Conservation (phyloP, 2,329 filamentous ascomycete species). For the Xylariaceae sp. region DNA sequence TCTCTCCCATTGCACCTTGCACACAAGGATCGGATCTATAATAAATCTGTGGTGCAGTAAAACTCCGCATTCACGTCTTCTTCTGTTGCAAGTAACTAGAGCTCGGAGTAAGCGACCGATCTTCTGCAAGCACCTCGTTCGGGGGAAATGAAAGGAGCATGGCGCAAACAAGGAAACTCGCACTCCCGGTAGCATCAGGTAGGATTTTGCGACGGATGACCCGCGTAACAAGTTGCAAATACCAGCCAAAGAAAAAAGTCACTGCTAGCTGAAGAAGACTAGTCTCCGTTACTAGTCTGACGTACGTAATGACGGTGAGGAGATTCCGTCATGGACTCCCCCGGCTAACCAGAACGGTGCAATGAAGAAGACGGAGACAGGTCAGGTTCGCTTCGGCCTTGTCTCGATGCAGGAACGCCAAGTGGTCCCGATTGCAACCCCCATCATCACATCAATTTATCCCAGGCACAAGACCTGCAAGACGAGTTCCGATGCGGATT, state of each 20-base stretch:
- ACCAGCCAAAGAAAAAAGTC: not conserved
- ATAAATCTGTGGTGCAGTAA: not conserved
- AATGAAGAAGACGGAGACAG: not conserved
- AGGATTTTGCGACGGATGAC: slow-evolving; percentile 1
- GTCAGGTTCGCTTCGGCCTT: not conserved
- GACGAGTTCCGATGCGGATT: not conserved
- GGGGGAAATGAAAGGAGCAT: slow-evolving; percentile 4
- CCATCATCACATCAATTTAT: too few species aligned
- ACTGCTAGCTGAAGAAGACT: too few species aligned
- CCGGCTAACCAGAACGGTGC: too few species aligned
- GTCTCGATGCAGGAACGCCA: slow-evolving; percentile 3
- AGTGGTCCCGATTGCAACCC: slow-evolving; percentile 2
- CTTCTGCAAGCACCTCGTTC: not conserved
- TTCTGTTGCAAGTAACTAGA: not conserved
- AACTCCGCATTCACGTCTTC: not conserved
- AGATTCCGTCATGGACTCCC: too few species aligned
- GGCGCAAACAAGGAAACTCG: not conserved
- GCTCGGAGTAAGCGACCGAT: not conserved
- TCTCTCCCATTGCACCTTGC: slow-evolving; percentile 11
- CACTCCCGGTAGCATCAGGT: not conserved
- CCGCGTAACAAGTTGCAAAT: not conserved
- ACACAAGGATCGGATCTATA: slow-evolving; percentile 10
- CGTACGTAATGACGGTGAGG: too few species aligned
- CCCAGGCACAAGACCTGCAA: slow-evolving; percentile 2
- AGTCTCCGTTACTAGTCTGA: too few species aligned